Evolutionary conservation across 805 yeast species (phyloP).

Genomic region (Helenozyma rhizophorensis): DNA sequence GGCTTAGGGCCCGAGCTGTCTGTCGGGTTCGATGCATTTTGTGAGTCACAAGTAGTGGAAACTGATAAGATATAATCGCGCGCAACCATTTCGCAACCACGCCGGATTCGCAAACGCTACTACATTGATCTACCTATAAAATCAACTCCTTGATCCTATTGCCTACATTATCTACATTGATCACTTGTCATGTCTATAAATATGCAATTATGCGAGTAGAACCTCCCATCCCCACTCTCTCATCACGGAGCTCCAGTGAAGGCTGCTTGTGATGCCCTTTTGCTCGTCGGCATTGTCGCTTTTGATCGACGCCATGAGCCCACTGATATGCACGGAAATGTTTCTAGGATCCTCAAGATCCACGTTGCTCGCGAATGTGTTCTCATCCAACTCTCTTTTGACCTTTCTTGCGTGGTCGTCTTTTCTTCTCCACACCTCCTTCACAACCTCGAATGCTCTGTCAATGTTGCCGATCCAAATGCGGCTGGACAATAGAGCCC

Average conservation of each 20-base stretch:
- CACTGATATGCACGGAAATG: conserved; percentile 31
- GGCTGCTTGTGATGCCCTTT: conserved; percentile 41
- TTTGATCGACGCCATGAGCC: conserved; percentile 37
- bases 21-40: no score
- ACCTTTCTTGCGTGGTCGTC: conserved; percentile 36
- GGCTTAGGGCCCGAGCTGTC: no score
- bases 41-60: no score
- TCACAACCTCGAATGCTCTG: conserved; percentile 61
- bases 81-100: no score
- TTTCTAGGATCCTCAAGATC: conserved; percentile 7
- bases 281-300: conserved; percentile 29
- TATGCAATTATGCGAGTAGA: conserved; percentile 27
- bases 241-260: conserved; percentile 70
- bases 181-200: neutral
- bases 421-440: conserved; percentile 67
- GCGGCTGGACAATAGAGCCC: conserved; percentile 49
- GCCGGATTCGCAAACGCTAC: neutral
- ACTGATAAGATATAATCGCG: no score
- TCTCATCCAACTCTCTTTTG: conserved; percentile 14
- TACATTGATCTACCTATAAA: neutral
- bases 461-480: conserved; percentile 67
- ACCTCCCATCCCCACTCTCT: conserved; percentile 78
- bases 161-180: neutral
- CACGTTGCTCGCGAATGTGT: conserved; percentile 10
- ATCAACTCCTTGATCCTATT: neutral